Evolutionary conservation across 495 filamentous ascomycete genomes (phyloP).

Genomic region (Penicillium paxilli): DNA sequence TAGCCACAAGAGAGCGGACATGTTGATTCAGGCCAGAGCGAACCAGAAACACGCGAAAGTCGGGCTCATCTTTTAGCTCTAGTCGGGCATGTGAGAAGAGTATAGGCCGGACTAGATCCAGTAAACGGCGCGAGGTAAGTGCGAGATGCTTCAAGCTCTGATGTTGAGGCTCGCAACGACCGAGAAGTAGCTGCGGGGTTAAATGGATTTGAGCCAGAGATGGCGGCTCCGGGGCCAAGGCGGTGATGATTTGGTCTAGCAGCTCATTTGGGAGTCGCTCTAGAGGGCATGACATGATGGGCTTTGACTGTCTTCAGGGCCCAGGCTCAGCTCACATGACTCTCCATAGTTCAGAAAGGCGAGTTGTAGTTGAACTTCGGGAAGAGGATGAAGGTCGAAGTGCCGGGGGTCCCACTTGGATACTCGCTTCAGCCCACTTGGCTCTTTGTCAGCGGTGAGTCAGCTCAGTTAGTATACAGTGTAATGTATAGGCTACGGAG

Average conservation of each 20-base stretch:
- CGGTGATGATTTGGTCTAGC: conserved; percentile 37
- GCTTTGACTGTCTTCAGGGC: no score
- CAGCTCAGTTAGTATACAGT: conserved; percentile 7
- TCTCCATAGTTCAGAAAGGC: not conserved
- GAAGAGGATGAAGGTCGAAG: conserved; percentile 15
- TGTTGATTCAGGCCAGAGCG: conserved; percentile 26
- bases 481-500: no score
- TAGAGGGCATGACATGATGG: conserved; percentile 17
- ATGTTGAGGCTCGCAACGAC: conserved; percentile 9
- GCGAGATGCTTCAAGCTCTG: conserved; percentile 36
- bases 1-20: conserved; percentile 35
- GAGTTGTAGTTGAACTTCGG: no score
- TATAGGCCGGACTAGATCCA: conserved; percentile 28
- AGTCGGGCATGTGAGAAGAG: conserved; percentile 38
- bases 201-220: conserved; percentile 26
- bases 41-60: conserved; percentile 29
- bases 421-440: conserved; percentile 10
- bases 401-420: conserved; percentile 23
- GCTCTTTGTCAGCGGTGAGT: conserved; percentile 27
- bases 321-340: not conserved
- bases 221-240: conserved; percentile 28
- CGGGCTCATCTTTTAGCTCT: conserved; percentile 24
- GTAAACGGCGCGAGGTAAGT: conserved; percentile 25
- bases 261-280: conserved; percentile 42
- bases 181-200: conserved; percentile 22